Base-by-base conservation (phyloP, 495 filamentous ascomycete genomes). In the Xylaria longipes region DNA sequence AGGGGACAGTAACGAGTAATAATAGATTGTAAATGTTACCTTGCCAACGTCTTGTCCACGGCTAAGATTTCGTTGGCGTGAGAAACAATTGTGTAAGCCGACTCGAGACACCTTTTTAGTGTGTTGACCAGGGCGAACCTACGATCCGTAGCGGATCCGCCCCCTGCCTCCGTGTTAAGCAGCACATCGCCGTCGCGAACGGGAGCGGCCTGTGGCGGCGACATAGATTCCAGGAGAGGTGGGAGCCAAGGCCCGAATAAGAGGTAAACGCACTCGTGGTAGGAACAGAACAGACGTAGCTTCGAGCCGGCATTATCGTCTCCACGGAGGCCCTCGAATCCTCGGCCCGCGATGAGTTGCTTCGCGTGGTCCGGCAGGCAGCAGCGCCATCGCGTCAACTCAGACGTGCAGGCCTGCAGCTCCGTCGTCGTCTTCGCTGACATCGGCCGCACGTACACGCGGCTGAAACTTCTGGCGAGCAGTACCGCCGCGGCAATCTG, bases 251-350 rank as follows among this genome's bases (percentile, higher is more conserved):
- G 60, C n/a, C 35, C 60, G n/a, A 63, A 63, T 6, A 63, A 29
- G 35, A 63, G 37, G 22, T 63, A 63, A 27, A 63, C 60, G 37
- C 60, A 63, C 60, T 63, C 60, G 37, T 63, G 37, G 60, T 63
- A 63, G 12, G 60, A 63, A 43, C 60, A 63, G 37, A 63, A 63
- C 5, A 63, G 33, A 9, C 37, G 60, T 11, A 63, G 37, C 22
- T 63, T 63, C 60, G 37, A 37, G 20, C 60, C 60, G 22, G 60
- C 60, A 11, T 63, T 37, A 20, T 63, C 60, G 22, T 63, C 60
- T 63, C 60, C 60, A 29, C 60, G 37, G n/a, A 63, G 60, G 35
- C n/a, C 5, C n/a, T 63, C 37, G 22, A 63, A 63, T 20, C 60
- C 60, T 15, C 37, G 60, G 22, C 60, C 60, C 8, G n/a, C 37